Evolutionary conservation across 192 early-diverging fungal species (phyloP).

Genomic region (Anaeromyces robustus): DNA sequence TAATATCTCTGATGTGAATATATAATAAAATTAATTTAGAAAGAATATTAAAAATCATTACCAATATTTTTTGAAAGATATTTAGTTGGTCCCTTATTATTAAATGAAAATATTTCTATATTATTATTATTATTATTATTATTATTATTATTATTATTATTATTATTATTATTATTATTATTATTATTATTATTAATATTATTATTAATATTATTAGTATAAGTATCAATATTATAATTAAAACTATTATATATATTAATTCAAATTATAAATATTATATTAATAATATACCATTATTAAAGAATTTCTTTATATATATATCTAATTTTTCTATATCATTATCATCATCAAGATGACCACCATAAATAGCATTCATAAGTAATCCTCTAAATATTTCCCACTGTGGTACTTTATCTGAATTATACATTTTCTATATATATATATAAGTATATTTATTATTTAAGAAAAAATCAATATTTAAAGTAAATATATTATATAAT

Average conservation of each 20-base stretch:
- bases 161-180: too few species aligned
- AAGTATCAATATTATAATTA: too few species aligned
- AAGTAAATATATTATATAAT: too few species aligned
- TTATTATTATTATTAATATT: too few species aligned
- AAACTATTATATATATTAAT: too few species aligned
- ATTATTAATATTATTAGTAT: too few species aligned
- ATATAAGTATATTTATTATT: too few species aligned
- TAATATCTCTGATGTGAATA: too few species aligned
- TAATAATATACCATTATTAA: conserved; percentile 40
- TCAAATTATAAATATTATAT: neutral
- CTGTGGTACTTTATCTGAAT: conserved; percentile 13
- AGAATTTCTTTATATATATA: conserved; percentile 23
- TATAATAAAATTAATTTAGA: too few species aligned
- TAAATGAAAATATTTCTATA: neutral
- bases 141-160: too few species aligned
- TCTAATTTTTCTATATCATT: conserved; percentile 27
- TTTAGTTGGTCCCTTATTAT: neutral
- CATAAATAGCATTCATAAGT: conserved; percentile 39
- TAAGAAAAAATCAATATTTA: too few species aligned
- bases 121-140: neutral
- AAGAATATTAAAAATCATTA: neutral
- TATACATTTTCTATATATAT: conserved; percentile 16
- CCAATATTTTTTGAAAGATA: neutral
- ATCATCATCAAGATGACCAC: conserved; percentile 35
- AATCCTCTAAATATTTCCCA: conserved; percentile 31